Conservation (phyloP, 331 rosid genomes). For the Phaseolus coccineus region DNA sequence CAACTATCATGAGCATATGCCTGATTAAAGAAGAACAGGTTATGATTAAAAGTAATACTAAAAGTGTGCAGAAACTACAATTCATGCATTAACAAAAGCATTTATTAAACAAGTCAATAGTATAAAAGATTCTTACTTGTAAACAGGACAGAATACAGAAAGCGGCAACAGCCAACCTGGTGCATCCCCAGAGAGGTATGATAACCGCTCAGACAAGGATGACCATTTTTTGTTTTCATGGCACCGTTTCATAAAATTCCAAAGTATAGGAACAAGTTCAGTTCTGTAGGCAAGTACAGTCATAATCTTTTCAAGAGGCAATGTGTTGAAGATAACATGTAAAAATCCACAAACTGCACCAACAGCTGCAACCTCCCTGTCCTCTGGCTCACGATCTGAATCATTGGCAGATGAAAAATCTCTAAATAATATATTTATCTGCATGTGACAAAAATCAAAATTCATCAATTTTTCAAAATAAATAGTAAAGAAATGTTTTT, state of each 20-base stretch:
- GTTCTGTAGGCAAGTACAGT: conserved; percentile 96
- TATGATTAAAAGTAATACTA: background rate
- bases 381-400: conserved; percentile 62
- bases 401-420: conserved; percentile 65
- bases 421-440: conserved; percentile 87
- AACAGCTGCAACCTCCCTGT: conserved; percentile 85
- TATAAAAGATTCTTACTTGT: conserved; percentile 70
- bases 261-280: conserved; percentile 90
- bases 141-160: conserved; percentile 98
- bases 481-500: conserved; percentile 26
- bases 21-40: conserved; percentile 58
- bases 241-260: conserved; percentile 94
- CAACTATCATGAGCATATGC: conserved; percentile 94
- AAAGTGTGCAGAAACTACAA: conserved; percentile 1
- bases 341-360: conserved; percentile 94
- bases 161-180: conserved; percentile 98
- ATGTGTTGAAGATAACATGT: conserved; percentile 79
- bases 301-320: conserved; percentile 92
- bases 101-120: conserved; percentile 29
- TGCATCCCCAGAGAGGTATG: conserved; percentile 88
- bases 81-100: conserved; percentile 30
- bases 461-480: conserved; percentile 37
- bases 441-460: conserved; percentile 48
- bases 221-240: conserved; percentile 88
- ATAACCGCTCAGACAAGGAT: conserved; percentile 73